These are phyloP conservation scores for Fraxinus platypoda DNA, from an alignment of 305 asterid species.

Conservation along the genomic window DNA sequence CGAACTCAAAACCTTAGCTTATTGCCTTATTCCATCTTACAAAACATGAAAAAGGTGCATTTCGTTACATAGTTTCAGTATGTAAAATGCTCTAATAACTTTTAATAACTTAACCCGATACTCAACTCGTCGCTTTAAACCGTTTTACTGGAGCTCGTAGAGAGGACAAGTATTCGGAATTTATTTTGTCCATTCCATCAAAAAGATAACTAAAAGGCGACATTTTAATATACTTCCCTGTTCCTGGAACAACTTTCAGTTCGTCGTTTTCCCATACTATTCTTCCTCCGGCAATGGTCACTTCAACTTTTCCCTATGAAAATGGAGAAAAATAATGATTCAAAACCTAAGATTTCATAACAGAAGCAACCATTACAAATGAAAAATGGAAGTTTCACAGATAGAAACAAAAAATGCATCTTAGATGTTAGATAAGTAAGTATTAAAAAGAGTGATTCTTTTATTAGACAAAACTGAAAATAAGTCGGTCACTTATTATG, in stretches of 20 bases:
- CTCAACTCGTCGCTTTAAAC: slow-evolving; percentile 32
- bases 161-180: slow-evolving; percentile 57
- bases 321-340: not conserved
- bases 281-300: slow-evolving; percentile 87
- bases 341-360: not conserved
- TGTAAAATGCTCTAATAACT: not conserved
- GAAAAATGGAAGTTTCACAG: not conserved
- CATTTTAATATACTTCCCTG: slow-evolving; percentile 78
- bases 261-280: slow-evolving; percentile 86
- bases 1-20: not conserved
- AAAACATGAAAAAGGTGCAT: not conserved
- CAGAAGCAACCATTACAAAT: not conserved
- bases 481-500: not conserved
- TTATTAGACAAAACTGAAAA: not conserved
- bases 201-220: slow-evolving; percentile 77
- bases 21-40: not conserved
- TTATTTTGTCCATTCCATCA: slow-evolving; percentile 66
- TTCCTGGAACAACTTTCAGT: slow-evolving; percentile 63
- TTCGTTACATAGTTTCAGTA: not conserved
- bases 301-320: slow-evolving; percentile 83
- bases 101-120: slow-evolving; percentile 9
- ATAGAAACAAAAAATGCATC: not conserved
- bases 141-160: slow-evolving; percentile 79
- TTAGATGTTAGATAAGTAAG: not conserved
- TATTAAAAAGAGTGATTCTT: not conserved